Base-by-base conservation (phyloP, 2,329 filamentous ascomycete genomes). In the Trichoderma brevicompactum region DNA sequence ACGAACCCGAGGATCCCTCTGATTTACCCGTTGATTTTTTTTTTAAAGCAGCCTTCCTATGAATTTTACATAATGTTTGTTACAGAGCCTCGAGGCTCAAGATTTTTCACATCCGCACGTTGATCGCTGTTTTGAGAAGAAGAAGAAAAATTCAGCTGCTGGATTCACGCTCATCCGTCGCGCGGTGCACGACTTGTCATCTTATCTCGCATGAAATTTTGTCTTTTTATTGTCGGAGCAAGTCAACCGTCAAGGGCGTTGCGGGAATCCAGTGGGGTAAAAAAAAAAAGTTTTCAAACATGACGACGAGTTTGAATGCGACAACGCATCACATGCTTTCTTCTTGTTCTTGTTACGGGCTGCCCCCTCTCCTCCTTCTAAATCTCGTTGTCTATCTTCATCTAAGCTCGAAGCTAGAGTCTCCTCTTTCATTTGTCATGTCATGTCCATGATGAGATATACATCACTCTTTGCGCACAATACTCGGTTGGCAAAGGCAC, bases 1-100 rank as follows among this genome's bases (percentile, higher is more conserved):
- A 82, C 80, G 89, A 80, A 72, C 85, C 74, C 76, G 87, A 79
- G 81, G 83, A 55, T 76, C 78, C 17, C 74, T 83, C 36, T 64
- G 61, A 64, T n/a, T 13, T 3, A 23, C 12, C 23, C 23, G 49
- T 23, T 8, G 15, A n/a, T 13, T 12, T 17, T 13, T 12, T 17
- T 13, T 38, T 15, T 7, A 50, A 32, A 34, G 38, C 36, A 23
- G 15, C 38, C 48, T 40, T 63, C 23, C 50, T 63, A 63, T 44
- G 40, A 63, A 40, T 46, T 63, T 32, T 63, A 63, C 48, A 62
- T 54, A 54, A 63, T 54, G 60, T 63, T 52, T 44, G 41, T 43
- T 63, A 36, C 40, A 52, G 32, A 46, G 60, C 49, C 49, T 46
- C 46, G 40, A 36, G 49, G 48, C 40, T 8, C 49, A 44, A 46